These are phyloP conservation scores for Climacium dendroides DNA, from an alignment of 225 moss, liverwort and hornwort genomes.

Conservation along the genomic window DNA sequence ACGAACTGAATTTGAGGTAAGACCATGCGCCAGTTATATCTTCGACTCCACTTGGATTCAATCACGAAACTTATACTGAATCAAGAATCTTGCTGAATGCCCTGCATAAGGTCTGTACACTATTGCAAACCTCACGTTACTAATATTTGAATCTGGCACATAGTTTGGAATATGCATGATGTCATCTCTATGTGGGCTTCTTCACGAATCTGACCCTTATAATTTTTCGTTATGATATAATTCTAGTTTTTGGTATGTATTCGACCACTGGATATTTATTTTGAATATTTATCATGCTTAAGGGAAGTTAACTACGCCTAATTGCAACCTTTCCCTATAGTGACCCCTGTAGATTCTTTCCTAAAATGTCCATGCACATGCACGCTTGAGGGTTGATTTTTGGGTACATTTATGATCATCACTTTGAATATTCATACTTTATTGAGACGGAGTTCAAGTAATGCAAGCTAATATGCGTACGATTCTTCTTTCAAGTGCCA, in stretches of 20 bases:
- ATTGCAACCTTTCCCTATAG: not conserved
- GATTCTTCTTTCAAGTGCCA: not conserved
- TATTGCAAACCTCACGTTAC: not conserved
- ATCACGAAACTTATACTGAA: not conserved
- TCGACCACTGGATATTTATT: not conserved
- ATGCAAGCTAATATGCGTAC: not conserved
- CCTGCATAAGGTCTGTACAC: not conserved
- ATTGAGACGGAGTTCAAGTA: not conserved
- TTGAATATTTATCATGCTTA: not conserved
- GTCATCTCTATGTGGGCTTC: not conserved
- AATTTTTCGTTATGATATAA: not conserved
- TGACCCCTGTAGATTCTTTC: not conserved
- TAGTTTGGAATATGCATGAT: not conserved
- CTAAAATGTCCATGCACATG: not conserved
- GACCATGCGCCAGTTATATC: not conserved
- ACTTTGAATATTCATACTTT: not conserved
- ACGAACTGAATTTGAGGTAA: constrained; percentile 58
- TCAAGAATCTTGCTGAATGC: not conserved
- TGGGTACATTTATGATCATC: not conserved
- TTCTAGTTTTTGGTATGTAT: not conserved
- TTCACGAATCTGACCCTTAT: not conserved
- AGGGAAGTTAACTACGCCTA: not conserved
- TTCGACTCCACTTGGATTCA: not conserved
- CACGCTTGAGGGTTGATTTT: not conserved
- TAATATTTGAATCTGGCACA: not conserved